Conservation (phyloP, 1,284 basidiomycete genomes). For the Polyporus tsugae region DNA sequence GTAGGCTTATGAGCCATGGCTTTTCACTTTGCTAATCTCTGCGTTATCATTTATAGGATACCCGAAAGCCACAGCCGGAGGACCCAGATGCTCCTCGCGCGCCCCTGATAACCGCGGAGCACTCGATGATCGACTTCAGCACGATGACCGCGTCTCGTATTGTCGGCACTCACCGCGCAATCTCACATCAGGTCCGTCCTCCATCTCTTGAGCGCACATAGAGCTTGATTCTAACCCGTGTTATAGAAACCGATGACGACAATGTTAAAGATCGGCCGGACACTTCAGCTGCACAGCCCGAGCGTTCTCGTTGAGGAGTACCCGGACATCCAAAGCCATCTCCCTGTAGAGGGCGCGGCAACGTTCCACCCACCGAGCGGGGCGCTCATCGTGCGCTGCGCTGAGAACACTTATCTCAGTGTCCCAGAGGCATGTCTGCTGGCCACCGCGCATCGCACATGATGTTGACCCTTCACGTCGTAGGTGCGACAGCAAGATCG, state of each 20-base stretch:
- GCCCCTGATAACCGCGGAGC: constrained; percentile 64
- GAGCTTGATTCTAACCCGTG: not conserved
- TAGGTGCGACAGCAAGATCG: constrained; percentile 66
- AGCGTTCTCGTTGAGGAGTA: constrained; percentile 37
- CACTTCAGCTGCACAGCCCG: constrained; percentile 55
- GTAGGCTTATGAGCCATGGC: constrained; percentile 43
- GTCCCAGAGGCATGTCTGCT: constrained; percentile 47
- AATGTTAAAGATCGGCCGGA: constrained; percentile 51
- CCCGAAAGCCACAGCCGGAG: constrained; percentile 52
- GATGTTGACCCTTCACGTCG: not conserved
- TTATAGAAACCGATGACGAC: constrained; percentile 56
- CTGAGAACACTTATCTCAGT: constrained; percentile 53
- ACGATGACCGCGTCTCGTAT: constrained; percentile 65
- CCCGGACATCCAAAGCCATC: constrained; percentile 5
- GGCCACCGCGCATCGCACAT: not conserved
- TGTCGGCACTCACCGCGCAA: constrained; percentile 67
- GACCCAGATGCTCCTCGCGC: constrained; percentile 57
- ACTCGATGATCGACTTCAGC: constrained; percentile 65
- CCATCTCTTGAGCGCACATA: constrained; percentile 7
- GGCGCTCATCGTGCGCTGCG: constrained; percentile 59
- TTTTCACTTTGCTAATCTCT: too few species aligned
- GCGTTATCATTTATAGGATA: constrained; percentile 41
- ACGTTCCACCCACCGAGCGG: constrained; percentile 48
- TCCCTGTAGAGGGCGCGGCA: constrained; percentile 49
- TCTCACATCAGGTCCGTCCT: constrained; percentile 72